phyloP scores from a whole-genome alignment of 495 filamentous ascomycete genomes.

The Xylaria palmicola region DNA sequence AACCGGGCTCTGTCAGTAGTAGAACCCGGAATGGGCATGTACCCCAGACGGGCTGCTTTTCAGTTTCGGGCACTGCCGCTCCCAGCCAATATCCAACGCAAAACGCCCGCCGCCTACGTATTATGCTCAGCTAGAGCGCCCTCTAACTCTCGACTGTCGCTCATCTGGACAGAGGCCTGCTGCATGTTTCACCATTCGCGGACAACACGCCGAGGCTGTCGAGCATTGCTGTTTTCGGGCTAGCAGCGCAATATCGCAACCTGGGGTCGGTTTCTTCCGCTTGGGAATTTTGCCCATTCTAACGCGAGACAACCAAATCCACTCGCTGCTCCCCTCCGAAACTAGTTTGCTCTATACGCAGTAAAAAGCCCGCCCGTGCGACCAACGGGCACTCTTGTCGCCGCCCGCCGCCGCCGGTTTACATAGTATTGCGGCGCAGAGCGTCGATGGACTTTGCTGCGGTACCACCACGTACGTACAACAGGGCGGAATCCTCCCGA shows the following conservation, averaged over 20 bases:
- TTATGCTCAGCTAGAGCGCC: too few relatives aligned
- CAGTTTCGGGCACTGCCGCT: constrained; percentile 4
- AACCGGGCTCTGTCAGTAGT: too few relatives aligned
- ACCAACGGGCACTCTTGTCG: not conserved
- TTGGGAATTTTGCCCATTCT: not conserved
- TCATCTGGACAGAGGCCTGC: constrained; percentile 10
- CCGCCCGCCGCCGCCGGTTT: not conserved
- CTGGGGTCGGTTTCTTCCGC: constrained; percentile 17
- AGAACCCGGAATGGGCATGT: not conserved
- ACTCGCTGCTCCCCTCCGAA: not conserved
- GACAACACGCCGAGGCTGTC: not conserved
- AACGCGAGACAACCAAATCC: not conserved
- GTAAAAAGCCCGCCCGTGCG: not conserved
- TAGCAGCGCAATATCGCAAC: not conserved
- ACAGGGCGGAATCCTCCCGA: constrained; percentile 12
- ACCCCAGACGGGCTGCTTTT: constrained; percentile 7
- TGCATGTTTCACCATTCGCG: constrained; percentile 14
- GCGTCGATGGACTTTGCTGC: too few relatives aligned
- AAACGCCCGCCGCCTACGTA: too few relatives aligned
- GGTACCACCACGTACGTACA: too few relatives aligned
- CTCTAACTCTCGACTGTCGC: not conserved
- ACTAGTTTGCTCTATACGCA: too few relatives aligned
- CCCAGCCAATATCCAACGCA: too few relatives aligned
- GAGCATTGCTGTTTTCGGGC: constrained; percentile 5
- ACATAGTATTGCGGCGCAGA: not conserved